phyloP scores from a whole-genome alignment of 768 basidiomycete genomes.

The Saitozyma podzolica region DNA sequence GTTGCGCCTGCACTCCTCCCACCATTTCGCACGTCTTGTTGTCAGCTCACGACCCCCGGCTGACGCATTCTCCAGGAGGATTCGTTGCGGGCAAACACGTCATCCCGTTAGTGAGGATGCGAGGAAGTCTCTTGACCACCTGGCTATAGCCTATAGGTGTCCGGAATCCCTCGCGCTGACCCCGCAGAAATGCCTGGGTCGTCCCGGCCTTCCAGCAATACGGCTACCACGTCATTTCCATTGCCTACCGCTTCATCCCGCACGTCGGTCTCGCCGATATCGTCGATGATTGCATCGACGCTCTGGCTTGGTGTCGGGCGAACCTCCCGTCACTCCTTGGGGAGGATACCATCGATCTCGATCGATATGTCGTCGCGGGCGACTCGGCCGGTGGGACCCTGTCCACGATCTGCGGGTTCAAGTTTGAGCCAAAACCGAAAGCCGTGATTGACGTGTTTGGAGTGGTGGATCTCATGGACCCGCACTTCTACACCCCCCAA shows the following conservation, averaged over 20 bases:
- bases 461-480: constrained; percentile 22
- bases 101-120: not conserved
- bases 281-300: constrained; percentile 14
- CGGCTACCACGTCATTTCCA: constrained; percentile 29
- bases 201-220: constrained; percentile 15
- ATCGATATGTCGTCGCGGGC: constrained; percentile 20
- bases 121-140: not conserved
- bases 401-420: constrained; percentile 5
- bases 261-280: constrained; percentile 16
- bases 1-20: too few relatives aligned
- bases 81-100: constrained; percentile 18
- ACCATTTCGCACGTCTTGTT: too few relatives aligned
- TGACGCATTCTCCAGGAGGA: constrained; percentile 1
- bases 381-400: constrained; percentile 33
- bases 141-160: not conserved
- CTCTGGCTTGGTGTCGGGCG: constrained; percentile 20
- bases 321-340: constrained; percentile 20
- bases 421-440: constrained; percentile 12
- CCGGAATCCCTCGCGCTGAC: too few relatives aligned
- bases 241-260: constrained; percentile 25
- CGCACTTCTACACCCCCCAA: constrained; percentile 1
- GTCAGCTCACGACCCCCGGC: too few relatives aligned
- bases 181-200: constrained; percentile 19
- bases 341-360: constrained; percentile 8
- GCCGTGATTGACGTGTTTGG: constrained; percentile 23